Conservation (phyloP, 495 filamentous ascomycete species). For the Penicillium soppii region DNA sequence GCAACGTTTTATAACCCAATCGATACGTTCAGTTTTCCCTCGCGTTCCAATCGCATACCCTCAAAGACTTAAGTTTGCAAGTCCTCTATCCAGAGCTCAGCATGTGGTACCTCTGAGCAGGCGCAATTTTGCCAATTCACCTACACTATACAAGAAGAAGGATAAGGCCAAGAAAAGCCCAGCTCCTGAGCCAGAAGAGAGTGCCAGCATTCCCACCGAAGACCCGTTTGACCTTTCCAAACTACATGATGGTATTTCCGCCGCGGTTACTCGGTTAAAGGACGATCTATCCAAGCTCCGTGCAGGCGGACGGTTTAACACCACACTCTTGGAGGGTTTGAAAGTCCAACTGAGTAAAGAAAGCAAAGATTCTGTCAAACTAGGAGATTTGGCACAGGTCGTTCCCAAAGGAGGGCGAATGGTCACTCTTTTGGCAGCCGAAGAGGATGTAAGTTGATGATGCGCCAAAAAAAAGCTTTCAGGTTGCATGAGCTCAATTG, state of each 20-base stretch:
- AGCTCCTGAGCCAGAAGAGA: slow-evolving; percentile 12
- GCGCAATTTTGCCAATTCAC: slow-evolving; percentile 27
- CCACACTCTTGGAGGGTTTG: slow-evolving; percentile 62
- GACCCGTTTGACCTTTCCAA: slow-evolving; percentile 70
- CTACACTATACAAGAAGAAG: slow-evolving; percentile 37
- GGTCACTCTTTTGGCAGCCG: slow-evolving; percentile 63
- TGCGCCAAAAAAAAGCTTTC: too few relatives aligned
- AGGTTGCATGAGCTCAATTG: too few relatives aligned
- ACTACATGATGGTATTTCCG: slow-evolving; percentile 58
- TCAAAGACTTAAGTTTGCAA: not conserved
- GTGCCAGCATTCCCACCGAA: slow-evolving; percentile 22
- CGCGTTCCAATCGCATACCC: not conserved
- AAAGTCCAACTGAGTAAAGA: slow-evolving; percentile 59
- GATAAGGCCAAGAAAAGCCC: slow-evolving; percentile 31
- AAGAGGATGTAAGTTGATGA: slow-evolving; percentile 53
- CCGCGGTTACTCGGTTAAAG: slow-evolving; percentile 54
- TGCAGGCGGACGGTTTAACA: slow-evolving; percentile 66
- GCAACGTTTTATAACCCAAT: slow-evolving; percentile 15
- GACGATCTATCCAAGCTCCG: slow-evolving; percentile 66
- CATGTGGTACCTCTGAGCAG: not conserved
- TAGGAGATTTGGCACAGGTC: slow-evolving; percentile 75
- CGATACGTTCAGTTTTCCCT: not conserved
- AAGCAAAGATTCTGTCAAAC: slow-evolving; percentile 43
- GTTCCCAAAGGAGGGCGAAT: slow-evolving; percentile 68
- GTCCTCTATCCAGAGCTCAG: not conserved